phyloP scores from a whole-genome alignment of 345 rosid genomes.

The Populus nigra region DNA sequence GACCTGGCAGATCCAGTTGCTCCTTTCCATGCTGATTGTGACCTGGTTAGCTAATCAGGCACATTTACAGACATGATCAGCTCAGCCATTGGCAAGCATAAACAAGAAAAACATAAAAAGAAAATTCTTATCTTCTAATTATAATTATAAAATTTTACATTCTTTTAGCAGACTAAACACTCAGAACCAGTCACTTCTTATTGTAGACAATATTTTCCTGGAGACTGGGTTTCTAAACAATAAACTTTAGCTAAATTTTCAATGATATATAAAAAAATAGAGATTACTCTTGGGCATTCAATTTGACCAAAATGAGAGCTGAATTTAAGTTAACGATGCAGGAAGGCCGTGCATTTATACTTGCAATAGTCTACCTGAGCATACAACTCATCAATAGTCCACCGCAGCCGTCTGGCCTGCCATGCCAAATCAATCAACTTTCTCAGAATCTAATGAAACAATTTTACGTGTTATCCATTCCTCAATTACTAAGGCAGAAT shows the following conservation, averaged over 20 bases:
- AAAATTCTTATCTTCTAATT: not conserved
- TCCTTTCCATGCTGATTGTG: constrained; percentile 54
- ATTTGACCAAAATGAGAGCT: not conserved
- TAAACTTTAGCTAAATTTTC: too few relatives aligned
- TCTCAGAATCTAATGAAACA: not conserved
- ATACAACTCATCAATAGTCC: constrained; percentile 74
- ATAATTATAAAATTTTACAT: too few relatives aligned
- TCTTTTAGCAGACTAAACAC: too few relatives aligned
- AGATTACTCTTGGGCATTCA: not conserved
- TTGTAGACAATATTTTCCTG: too few relatives aligned
- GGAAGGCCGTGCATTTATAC: not conserved
- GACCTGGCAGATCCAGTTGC: constrained; percentile 39
- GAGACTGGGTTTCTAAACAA: too few relatives aligned
- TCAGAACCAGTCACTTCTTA: too few relatives aligned
- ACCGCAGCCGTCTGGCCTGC: constrained; percentile 79
- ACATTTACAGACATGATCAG: constrained; percentile 31
- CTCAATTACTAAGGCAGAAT: not conserved
- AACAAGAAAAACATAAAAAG: not conserved
- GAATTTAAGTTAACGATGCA: not conserved
- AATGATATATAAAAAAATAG: too few relatives aligned
- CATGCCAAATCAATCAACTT: constrained; percentile 24
- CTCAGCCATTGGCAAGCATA: not conserved
- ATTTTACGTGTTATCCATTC: not conserved
- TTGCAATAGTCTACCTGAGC: constrained; percentile 51
- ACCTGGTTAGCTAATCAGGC: constrained; percentile 54